These are phyloP conservation scores for Talaromyces sp. DNA, from an alignment of 2,329 filamentous ascomycete genomes.

Conservation along the genomic window DNA sequence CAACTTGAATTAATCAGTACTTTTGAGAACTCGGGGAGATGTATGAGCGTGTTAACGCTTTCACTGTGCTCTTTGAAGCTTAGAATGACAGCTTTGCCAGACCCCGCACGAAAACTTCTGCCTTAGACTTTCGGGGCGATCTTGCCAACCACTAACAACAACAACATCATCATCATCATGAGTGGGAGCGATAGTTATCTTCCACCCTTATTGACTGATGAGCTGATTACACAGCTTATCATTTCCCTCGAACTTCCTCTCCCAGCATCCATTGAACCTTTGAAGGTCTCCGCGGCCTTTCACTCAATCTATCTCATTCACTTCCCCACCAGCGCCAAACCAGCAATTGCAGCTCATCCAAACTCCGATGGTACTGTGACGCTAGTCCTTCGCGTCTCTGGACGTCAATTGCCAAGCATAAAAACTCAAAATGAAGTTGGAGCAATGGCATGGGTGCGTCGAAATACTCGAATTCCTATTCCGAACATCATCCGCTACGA, in stretches of 20 bases:
- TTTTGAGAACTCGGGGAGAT: too few relatives aligned
- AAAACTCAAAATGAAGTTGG: constrained; percentile 42
- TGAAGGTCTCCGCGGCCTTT: constrained; percentile 5
- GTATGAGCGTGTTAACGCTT: too few relatives aligned
- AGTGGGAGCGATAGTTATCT: not conserved
- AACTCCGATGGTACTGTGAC: constrained; percentile 7
- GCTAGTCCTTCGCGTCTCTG: constrained; percentile 40
- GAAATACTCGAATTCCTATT: not conserved
- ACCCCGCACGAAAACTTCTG: too few relatives aligned
- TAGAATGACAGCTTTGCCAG: too few relatives aligned
- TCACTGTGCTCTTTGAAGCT: too few relatives aligned
- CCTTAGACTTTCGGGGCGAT: not conserved
- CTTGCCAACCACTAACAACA: not conserved
- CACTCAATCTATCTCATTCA: constrained; percentile 9
- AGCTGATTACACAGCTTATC: not conserved
- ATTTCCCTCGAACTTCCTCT: not conserved
- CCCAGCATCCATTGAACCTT: not conserved
- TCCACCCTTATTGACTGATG: not conserved
- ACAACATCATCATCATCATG: not conserved
- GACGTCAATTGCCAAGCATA: constrained; percentile 37
- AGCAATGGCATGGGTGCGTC: not conserved
- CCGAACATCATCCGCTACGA: constrained; percentile 16
- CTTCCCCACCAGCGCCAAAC: not conserved
- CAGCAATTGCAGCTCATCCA: not conserved
- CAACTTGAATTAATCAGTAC: too few relatives aligned